These are phyloP conservation scores for Candida dubliniensis DNA, from an alignment of 1,139 yeast species.

Conservation along the genomic window DNA sequence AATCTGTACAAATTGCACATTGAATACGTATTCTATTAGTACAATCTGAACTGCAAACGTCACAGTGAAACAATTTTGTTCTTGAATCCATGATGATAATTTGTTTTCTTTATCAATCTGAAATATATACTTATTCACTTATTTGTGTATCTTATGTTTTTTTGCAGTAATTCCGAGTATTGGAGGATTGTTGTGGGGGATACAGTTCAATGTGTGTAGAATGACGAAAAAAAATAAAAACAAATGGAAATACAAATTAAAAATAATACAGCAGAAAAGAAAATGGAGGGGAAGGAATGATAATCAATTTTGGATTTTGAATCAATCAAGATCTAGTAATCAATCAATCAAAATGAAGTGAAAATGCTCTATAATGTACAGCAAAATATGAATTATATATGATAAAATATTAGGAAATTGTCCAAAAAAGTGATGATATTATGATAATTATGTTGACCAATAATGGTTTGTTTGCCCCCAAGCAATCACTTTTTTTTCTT, in stretches of 20 bases:
- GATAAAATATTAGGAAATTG: not conserved
- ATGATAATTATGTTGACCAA: not conserved
- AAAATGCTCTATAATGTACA: constrained; percentile 9
- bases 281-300: not conserved
- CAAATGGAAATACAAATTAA: not conserved
- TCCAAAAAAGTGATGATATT: not conserved
- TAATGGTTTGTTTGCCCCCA: no score
- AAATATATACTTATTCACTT: not conserved
- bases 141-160: constrained; percentile 1
- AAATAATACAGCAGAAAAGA: not conserved
- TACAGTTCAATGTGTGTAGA: not conserved
- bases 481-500: not conserved
- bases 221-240: not conserved
- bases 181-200: not conserved
- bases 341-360: constrained; percentile 19
- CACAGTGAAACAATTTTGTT: constrained; percentile 77
- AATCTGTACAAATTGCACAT: constrained; percentile 91
- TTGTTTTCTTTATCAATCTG: not conserved
- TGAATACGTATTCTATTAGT: constrained; percentile 86
- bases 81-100: constrained; percentile 26
- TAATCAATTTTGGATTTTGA: constrained; percentile 2
- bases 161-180: constrained; percentile 8
- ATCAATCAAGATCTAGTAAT: constrained; percentile 14
- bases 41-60: constrained; percentile 91
- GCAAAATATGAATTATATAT: not conserved